A percentile compares a stretch with the other conserved stretches of the same genome.
phyloP scores from a whole-genome alignment of 2,329 filamentous ascomycete genomes.

The Aspergillus ustus region DNA sequence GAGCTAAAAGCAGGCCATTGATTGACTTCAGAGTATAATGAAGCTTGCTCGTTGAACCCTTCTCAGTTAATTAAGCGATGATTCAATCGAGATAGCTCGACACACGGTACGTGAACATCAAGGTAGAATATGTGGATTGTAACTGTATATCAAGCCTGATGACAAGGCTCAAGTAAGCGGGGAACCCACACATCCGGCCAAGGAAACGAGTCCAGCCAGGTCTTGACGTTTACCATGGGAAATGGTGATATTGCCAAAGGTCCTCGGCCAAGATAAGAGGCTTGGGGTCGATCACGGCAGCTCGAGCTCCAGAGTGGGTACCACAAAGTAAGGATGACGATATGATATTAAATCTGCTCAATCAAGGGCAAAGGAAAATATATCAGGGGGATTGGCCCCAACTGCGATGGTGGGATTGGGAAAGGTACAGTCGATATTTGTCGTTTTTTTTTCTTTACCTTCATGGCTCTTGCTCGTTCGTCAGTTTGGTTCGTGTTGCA shows the following conservation, averaged over 20 bases:
- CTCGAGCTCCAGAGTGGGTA: not conserved
- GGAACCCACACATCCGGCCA: not conserved
- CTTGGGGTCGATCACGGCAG: not conserved
- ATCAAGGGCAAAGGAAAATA: not conserved
- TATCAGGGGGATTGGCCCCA: not conserved
- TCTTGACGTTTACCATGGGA: constrained; percentile 11
- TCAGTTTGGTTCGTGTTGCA: not conserved
- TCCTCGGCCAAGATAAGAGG: not conserved
- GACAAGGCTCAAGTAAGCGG: not conserved
- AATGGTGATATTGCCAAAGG: not conserved
- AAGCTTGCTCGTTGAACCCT: not conserved
- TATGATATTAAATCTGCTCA: not conserved
- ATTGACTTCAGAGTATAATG: not conserved
- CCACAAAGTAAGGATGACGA: not conserved
- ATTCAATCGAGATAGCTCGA: not conserved
- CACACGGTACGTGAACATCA: not conserved
- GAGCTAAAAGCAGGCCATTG: not conserved
- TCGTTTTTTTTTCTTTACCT: not conserved
- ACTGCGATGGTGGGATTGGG: not conserved
- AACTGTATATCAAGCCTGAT: not conserved
- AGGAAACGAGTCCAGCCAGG: not conserved
- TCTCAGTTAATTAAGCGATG: not conserved
- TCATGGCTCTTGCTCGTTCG: not conserved
- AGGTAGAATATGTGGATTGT: not conserved
- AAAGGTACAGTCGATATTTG: not conserved